phyloP scores from a whole-genome alignment of 192 early-diverging fungal genomes.

The Dimargaris cristalligena region DNA sequence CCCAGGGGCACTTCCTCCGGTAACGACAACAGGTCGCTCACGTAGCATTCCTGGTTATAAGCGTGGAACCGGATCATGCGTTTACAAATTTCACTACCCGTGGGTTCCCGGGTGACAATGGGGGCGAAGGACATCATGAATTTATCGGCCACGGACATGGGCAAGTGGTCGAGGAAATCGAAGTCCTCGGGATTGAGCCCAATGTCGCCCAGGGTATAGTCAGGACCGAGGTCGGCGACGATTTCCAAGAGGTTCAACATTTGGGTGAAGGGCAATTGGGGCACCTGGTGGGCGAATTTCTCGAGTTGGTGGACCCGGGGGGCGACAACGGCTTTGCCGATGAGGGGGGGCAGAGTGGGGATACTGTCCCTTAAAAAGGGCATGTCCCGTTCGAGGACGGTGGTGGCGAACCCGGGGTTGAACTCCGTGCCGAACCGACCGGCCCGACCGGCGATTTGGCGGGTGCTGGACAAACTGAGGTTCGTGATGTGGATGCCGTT shows the following conservation, averaged over 20 bases:
- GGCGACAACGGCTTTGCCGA: constrained; percentile 46
- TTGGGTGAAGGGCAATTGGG: constrained; percentile 35
- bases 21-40: constrained; percentile 35
- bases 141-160: constrained; percentile 12
- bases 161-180: constrained; percentile 4
- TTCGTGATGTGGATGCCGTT: constrained; percentile 37
- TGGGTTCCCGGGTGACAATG: constrained; percentile 11
- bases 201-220: constrained; percentile 2
- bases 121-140: constrained; percentile 20
- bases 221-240: constrained; percentile 6
- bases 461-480: constrained; percentile 59
- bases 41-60: constrained; percentile 18
- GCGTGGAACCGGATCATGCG: constrained; percentile 16
- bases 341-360: constrained; percentile 17
- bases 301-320: constrained; percentile 62
- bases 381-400: constrained; percentile 19
- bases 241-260: constrained; percentile 33
- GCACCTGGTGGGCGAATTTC: constrained; percentile 51
- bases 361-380: constrained; percentile 14
- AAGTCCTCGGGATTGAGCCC: not conserved
- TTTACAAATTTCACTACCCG: constrained; percentile 12
- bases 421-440: constrained; percentile 65
- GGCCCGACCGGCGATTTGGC: constrained; percentile 89
- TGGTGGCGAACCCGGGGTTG: constrained; percentile 49
- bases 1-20: constrained; percentile 17